Evolutionary conservation across 257 asterid genomes (phyloP).

Genomic region (Coffea eugenioides): DNA sequence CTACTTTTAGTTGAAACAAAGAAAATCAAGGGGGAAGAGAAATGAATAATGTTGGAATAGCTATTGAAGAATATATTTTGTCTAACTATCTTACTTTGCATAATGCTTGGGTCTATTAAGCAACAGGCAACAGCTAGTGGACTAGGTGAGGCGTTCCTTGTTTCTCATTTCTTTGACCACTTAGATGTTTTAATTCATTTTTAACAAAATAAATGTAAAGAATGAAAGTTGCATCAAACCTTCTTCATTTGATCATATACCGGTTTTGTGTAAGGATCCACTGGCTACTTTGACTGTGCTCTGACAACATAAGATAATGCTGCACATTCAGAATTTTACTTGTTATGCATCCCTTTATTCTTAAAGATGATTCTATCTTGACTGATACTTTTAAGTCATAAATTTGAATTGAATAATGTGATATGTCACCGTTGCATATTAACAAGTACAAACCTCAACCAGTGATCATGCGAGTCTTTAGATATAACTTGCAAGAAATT

Average conservation of each 20-base stretch:
- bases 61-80: too few species aligned
- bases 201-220: neutral
- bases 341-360: neutral
- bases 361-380: neutral
- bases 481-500: neutral
- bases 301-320: neutral
- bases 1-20: neutral
- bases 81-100: neutral
- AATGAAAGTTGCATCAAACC: neutral
- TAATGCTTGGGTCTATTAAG: too few species aligned
- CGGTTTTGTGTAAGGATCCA: neutral
- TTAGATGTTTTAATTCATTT: neutral
- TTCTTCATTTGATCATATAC: neutral
- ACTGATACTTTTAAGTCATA: neutral
- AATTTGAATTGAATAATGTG: neutral
- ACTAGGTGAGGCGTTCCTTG: neutral
- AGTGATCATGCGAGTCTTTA: neutral
- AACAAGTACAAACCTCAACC: neutral
- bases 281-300: neutral
- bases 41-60: neutral
- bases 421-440: neutral
- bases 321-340: neutral
- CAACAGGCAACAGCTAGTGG: neutral
- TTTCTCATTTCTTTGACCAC: neutral
- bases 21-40: neutral